Percentiles rank a stretch among this genome's conserved stretches.
Evolutionary conservation across 1,284 basidiomycete species (phyloP).

Genomic region (Microbotryomycetes sp.): DNA sequence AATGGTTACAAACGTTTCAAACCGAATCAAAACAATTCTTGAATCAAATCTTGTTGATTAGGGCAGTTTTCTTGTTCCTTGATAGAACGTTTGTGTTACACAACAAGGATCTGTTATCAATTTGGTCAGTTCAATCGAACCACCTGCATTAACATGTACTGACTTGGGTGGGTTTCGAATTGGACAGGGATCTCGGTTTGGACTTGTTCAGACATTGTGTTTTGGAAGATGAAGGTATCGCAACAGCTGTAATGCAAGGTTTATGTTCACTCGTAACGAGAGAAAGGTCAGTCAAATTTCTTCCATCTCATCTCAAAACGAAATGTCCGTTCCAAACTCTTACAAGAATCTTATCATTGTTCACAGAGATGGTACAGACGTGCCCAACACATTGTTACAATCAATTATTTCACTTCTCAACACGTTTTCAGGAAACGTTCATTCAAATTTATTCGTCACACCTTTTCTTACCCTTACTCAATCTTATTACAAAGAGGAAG

Average conservation of each 20-base stretch:
- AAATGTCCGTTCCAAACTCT: background rate
- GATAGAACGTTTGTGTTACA: slow-evolving; percentile 37
- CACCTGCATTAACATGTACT: background rate
- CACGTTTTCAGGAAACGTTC: slow-evolving; percentile 22
- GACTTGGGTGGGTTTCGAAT: background rate
- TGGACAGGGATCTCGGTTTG: slow-evolving; percentile 37
- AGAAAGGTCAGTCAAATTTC: slow-evolving; percentile 34
- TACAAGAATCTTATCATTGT: background rate
- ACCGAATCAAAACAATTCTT: slow-evolving; percentile 20
- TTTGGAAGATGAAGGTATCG: slow-evolving; percentile 22
- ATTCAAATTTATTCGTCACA: slow-evolving; percentile 23
- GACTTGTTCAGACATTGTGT: slow-evolving; percentile 35
- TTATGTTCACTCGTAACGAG: slow-evolving; percentile 22
- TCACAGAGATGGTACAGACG: slow-evolving; percentile 25
- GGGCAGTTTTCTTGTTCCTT: slow-evolving; percentile 37
- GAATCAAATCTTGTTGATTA: slow-evolving; percentile 33
- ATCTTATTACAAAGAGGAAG: slow-evolving; percentile 13
- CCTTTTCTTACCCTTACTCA: slow-evolving; percentile 31
- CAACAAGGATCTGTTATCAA: slow-evolving; percentile 23
- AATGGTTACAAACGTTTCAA: background rate
- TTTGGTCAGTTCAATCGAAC: slow-evolving; percentile 28
- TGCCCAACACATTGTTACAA: slow-evolving; percentile 23
- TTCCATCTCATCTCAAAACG: too few species aligned
- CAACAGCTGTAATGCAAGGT: slow-evolving; percentile 12
- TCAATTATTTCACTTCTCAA: slow-evolving; percentile 28